Evolutionary conservation across 2,329 filamentous ascomycete genomes (phyloP).

Genomic region (Nemania abortiva): DNA sequence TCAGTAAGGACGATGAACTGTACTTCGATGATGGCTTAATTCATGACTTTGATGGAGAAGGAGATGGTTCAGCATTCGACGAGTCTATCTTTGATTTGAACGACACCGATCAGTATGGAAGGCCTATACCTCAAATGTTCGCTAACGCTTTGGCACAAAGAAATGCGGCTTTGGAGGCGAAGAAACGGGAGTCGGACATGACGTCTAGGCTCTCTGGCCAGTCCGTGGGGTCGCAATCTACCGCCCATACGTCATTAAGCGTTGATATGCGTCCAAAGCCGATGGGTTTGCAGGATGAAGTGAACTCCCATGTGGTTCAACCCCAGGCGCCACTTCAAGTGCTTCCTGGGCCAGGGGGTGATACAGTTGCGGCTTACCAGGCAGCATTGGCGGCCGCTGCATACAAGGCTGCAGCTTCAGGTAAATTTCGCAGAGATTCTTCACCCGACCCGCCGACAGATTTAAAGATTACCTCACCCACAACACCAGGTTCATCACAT

Average conservation of each 20-base stretch:
- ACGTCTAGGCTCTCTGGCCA: conserved; percentile 60
- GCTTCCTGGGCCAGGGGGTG: conserved; percentile 27
- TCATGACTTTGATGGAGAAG: conserved; percentile 64
- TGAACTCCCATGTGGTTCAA: conserved; percentile 27
- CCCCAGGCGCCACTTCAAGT: conserved; percentile 40
- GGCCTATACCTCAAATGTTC: conserved; percentile 70
- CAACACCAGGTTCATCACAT: conserved; percentile 49
- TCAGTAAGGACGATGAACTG: conserved; percentile 68
- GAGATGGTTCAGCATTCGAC: conserved; percentile 72
- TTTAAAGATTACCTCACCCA: conserved; percentile 54
- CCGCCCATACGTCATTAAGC: conserved; percentile 66
- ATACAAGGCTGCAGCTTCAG: conserved; percentile 78
- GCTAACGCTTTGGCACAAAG: conserved; percentile 64
- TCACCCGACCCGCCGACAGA: conserved; percentile 56
- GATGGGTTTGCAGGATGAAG: conserved; percentile 30
- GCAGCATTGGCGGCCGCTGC: conserved; percentile 86
- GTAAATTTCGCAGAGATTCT: conserved; percentile 76
- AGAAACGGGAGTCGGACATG: conserved; percentile 61
- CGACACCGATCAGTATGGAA: conserved; percentile 72
- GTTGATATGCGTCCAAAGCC: conserved; percentile 48
- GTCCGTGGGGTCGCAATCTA: conserved; percentile 61
- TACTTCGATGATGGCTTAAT: conserved; percentile 77
- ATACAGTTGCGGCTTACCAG: conserved; percentile 75
- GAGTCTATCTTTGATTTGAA: conserved; percentile 80
- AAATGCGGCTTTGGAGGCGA: conserved; percentile 51